Conservation (phyloP, 2,329 filamentous ascomycete genomes). For the Lachnellula suecica region DNA sequence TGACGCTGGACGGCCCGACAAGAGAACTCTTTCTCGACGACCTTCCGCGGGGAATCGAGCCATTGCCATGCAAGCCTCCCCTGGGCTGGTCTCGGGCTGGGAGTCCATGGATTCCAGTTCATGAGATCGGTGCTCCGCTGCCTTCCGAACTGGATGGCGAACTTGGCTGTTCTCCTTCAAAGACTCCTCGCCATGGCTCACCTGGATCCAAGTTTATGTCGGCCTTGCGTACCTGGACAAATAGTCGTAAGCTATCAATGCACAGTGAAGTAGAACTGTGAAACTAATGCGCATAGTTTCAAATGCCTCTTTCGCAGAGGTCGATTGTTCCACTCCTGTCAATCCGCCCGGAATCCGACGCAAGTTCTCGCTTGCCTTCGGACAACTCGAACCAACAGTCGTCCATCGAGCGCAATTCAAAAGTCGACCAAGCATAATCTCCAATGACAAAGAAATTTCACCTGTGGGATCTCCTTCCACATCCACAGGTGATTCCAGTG, state of each 20-base stretch:
- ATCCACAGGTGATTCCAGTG: constrained; percentile 27
- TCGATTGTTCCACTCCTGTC: constrained; percentile 1
- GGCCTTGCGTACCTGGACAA: constrained; percentile 42
- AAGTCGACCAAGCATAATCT: constrained; percentile 36
- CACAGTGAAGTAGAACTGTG: neutral
- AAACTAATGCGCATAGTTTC: constrained; percentile 15
- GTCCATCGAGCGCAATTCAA: constrained; percentile 42
- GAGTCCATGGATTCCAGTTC: too few relatives aligned
- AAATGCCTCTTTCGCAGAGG: constrained; percentile 14
- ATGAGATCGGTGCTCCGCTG: too few relatives aligned
- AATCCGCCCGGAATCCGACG: constrained; percentile 16
- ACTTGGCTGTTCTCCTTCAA: constrained; percentile 32
- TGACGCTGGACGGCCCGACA: constrained; percentile 1
- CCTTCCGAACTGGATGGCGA: neutral
- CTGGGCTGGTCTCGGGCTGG: neutral
- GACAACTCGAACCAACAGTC: constrained; percentile 41
- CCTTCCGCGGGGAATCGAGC: neutral
- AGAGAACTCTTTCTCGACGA: neutral
- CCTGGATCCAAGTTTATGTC: constrained; percentile 36
- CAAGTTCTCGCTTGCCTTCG: constrained; percentile 41
- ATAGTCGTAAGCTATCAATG: constrained; percentile 31
- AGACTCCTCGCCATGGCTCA: constrained; percentile 41
- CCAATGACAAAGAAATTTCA: constrained; percentile 32
- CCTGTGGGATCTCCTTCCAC: constrained; percentile 20
- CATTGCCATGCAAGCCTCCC: neutral